phyloP scores from a whole-genome alignment of 2,329 filamentous ascomycete species.

The Paecilomyces niveus region DNA sequence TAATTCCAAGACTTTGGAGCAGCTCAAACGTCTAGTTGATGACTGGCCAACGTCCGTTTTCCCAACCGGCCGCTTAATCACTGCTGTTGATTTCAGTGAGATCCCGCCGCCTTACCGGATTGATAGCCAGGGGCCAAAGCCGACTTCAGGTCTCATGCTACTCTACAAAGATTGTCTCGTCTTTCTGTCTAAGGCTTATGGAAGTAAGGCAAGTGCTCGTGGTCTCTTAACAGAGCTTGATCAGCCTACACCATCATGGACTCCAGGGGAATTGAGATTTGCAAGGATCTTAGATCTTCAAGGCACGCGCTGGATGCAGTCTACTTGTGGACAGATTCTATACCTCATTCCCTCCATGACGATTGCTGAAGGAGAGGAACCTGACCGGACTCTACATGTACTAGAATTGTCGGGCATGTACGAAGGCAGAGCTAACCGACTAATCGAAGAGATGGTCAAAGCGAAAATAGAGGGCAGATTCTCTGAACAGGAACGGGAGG shows the following conservation, averaged over 20 bases:
- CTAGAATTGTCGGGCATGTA: conserved; percentile 69
- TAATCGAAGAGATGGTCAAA: conserved; percentile 79
- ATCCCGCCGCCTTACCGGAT: conserved; percentile 63
- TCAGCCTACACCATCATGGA: conserved; percentile 46
- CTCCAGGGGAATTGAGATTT: conserved; percentile 64
- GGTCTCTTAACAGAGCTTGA: conserved; percentile 80
- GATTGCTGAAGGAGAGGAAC: conserved; percentile 13
- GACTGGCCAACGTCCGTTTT: conserved; percentile 67
- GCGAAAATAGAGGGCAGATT: conserved; percentile 81
- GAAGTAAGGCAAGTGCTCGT: conserved; percentile 60
- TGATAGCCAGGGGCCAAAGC: conserved; percentile 31
- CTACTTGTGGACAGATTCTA: conserved; percentile 30
- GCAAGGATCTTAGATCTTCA: conserved; percentile 63
- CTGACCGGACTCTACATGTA: conserved; percentile 48
- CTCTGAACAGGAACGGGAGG: conserved; percentile 73
- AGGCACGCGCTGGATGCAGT: conserved; percentile 60
- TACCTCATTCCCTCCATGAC: conserved; percentile 26
- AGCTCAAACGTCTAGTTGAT: conserved; percentile 68
- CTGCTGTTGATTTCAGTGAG: conserved; percentile 73
- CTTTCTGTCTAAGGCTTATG: conserved; percentile 63
- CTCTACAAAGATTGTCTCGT: conserved; percentile 79
- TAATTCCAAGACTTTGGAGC: conserved; percentile 65
- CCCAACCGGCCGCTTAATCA: conserved; percentile 70
- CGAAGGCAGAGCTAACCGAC: conserved; percentile 67
- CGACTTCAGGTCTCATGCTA: conserved; percentile 64